These are phyloP conservation scores for Moringa oleifera DNA, from an alignment of 345 rosid genomes.

Conservation along the genomic window DNA sequence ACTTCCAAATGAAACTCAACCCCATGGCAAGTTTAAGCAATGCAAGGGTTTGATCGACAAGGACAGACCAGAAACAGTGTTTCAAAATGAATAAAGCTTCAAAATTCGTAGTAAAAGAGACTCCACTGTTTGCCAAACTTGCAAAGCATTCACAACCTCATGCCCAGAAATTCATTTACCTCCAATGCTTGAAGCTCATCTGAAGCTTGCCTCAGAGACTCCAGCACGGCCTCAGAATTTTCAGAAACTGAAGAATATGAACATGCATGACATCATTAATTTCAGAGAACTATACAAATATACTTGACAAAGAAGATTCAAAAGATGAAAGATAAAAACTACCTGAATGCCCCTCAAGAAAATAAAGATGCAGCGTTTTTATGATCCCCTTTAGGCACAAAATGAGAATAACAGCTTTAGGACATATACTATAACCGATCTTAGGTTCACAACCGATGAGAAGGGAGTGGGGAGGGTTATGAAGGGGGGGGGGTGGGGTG, in stretches of 20 bases:
- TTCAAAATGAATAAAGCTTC: not conserved
- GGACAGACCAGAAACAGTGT: not conserved
- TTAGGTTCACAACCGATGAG: not conserved
- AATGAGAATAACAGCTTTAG: not conserved
- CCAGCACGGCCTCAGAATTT: constrained; percentile 61
- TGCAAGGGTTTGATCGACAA: not conserved
- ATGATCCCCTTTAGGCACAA: not conserved
- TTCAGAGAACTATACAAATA: not conserved
- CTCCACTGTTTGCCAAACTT: not conserved
- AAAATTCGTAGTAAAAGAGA: not conserved
- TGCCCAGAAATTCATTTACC: constrained; percentile 37
- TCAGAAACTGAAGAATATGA: constrained; percentile 40
- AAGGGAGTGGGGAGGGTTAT: too few species aligned
- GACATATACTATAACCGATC: not conserved
- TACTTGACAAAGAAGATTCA: not conserved
- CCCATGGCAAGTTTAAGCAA: not conserved
- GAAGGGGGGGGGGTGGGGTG: too few species aligned
- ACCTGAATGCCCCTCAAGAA: not conserved
- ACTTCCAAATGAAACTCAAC: not conserved
- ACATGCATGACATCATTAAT: not conserved
- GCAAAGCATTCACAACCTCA: not conserved
- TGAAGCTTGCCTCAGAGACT: constrained; percentile 76
- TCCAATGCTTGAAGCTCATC: constrained; percentile 74
- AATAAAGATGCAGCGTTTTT: not conserved
- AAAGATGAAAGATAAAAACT: not conserved